phyloP scores from a whole-genome alignment of 2,329 filamentous ascomycete species.

The Ciborinia camelliae region DNA sequence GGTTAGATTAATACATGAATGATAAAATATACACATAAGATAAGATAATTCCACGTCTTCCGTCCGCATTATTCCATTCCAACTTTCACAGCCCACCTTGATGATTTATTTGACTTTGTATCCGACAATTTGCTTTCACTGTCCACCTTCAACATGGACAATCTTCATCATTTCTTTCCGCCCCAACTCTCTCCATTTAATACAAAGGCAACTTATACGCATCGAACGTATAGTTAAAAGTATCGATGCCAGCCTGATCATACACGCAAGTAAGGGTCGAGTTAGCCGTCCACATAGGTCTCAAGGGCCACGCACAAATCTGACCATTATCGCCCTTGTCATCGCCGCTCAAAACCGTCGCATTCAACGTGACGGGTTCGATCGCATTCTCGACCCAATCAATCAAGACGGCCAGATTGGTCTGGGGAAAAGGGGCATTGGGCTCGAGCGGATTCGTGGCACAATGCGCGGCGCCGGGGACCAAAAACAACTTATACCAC shows the following conservation, averaged over 20 bases:
- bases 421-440: constrained; percentile 40
- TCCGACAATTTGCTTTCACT: no score
- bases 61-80: no score
- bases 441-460: constrained; percentile 45
- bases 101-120: no score
- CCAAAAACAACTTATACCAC: constrained; percentile 53
- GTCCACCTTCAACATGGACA: no score
- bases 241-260: constrained; percentile 32
- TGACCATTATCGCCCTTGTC: constrained; percentile 39
- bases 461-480: constrained; percentile 54
- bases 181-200: constrained; percentile 2
- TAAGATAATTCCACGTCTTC: background rate
- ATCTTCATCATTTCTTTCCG: no score
- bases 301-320: constrained; percentile 42
- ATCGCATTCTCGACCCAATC: constrained; percentile 62
- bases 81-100: no score
- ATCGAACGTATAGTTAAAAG: constrained; percentile 34
- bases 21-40: background rate
- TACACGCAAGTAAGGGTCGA: constrained; percentile 32
- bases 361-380: constrained; percentile 40
- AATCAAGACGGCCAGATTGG: constrained; percentile 68
- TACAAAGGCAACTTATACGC: constrained; percentile 24
- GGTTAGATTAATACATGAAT: background rate
- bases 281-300: constrained; percentile 35
- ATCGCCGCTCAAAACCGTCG: constrained; percentile 37